Percentiles rank a stretch among this genome's conserved stretches.
phyloP scores from a whole-genome alignment of 2,329 filamentous ascomycete genomes.

The Cercospora beticola region DNA sequence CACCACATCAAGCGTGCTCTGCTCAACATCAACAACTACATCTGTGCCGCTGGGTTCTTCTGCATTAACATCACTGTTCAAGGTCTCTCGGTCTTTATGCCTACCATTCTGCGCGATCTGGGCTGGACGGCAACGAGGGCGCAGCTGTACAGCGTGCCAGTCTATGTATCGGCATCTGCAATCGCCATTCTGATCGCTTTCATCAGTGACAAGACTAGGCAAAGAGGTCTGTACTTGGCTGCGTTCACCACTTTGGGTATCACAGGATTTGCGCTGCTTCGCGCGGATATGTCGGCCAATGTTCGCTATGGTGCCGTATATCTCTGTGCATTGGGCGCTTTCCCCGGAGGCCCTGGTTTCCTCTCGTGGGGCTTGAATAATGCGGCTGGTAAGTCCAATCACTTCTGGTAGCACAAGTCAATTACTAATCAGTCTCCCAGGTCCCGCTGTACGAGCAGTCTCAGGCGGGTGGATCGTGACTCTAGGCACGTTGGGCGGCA shows the following conservation, averaged over 20 bases:
- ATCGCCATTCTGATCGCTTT: conserved; percentile 29
- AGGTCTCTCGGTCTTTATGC: conserved; percentile 44
- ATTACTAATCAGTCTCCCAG: not conserved
- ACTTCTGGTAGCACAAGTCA: not conserved
- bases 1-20: conserved; percentile 55
- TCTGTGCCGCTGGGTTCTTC: conserved; percentile 60
- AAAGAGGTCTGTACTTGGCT: conserved; percentile 27
- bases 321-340: conserved; percentile 48
- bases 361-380: conserved; percentile 62
- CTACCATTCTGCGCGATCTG: conserved; percentile 61
- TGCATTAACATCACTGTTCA: conserved; percentile 61
- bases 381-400: conserved; percentile 41
- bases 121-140: conserved; percentile 58
- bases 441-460: conserved; percentile 57
- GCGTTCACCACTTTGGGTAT: conserved; percentile 29
- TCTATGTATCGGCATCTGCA: conserved; percentile 38
- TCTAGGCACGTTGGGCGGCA: conserved; percentile 57
- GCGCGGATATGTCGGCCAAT: conserved; percentile 28
- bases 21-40: conserved; percentile 59
- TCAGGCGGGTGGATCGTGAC: conserved; percentile 56
- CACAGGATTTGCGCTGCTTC: conserved; percentile 39
- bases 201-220: conserved; percentile 26
- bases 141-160: conserved; percentile 44
- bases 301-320: conserved; percentile 41
- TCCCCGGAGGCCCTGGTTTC: conserved; percentile 59